Evolutionary conservation across 192 early-diverging fungal genomes (phyloP), one percentile per base, ranked within the genome.

Genomic region (Coemansia sp.): DNA sequence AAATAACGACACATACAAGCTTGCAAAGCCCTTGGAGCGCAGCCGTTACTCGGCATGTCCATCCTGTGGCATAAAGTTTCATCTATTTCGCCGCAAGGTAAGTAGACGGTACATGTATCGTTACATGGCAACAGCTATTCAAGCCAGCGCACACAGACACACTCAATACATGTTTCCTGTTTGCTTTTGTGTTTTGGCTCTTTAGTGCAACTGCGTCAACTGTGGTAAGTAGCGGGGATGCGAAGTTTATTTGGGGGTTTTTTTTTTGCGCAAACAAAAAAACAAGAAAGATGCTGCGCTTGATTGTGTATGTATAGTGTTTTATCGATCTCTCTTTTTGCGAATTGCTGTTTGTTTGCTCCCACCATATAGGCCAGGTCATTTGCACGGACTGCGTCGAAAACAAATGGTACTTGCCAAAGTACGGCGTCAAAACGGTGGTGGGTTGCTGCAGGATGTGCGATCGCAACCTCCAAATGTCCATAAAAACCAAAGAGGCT

Each of bases 371-470:
- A 71, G 77, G 78, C 8, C 79, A 73, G 49, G 79, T 82, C 13
- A 71, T 76, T 13, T 82, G 79, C 54, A 46, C 74, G 6, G 74
- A 76, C 67, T 82, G 79, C 43, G n/a, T 76, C 13, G 25, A 53
- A 9, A 52, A 41, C 62, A 69, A 64, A 19, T 82, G 79, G 79
- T 82, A 76, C 61, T 57, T 82, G 59, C 74, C 79, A 59, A 82
- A 82, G 59, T 82, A 76, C 63, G 79, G 79, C 32, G 25, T 76
- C n/a, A 73, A 70, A 66, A 41, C 64, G 35, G 67, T 70, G 3
- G 63, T 66, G 9, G 15, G 53, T 14, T 76, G 73, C 60, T 82
- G 74, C 48, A 65, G 23, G 41, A 65, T 65, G 71, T 76, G 74
- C 68, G 71, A 70, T 49, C 70, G 74, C 33, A 76, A 76, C 59